Percentiles rank a stretch among this genome's conserved stretches.
These are phyloP conservation scores for Leishmania arabica DNA, from an alignment of 208 protist species.

Conservation along the genomic window DNA sequence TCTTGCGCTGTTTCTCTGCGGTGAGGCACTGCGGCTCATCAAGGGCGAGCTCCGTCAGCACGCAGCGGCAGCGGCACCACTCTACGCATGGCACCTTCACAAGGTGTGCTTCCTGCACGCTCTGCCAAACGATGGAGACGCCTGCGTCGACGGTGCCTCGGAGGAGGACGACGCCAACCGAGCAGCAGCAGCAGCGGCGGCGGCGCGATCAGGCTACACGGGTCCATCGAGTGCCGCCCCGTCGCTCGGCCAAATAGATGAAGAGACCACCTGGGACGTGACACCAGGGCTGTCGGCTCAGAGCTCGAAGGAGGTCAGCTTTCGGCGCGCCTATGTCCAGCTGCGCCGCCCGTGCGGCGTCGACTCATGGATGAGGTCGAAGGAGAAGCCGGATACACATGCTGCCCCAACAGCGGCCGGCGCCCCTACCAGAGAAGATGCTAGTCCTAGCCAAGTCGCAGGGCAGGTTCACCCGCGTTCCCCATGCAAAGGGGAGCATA, in stretches of 20 bases:
- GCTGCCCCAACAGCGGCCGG: not conserved
- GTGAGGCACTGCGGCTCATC: conserved; percentile 30
- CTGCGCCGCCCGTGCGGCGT: conserved; percentile 1
- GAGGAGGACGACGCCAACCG: not conserved
- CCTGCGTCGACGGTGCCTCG: not conserved
- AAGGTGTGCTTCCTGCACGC: conserved; percentile 48
- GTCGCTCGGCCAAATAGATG: not conserved
- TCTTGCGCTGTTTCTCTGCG: conserved; percentile 65
- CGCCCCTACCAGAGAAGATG: not conserved
- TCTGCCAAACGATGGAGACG: conserved; percentile 26
- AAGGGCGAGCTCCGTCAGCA: conserved; percentile 19
- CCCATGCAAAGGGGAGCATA: not conserved
- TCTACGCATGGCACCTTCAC: conserved; percentile 55
- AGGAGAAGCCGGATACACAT: not conserved
- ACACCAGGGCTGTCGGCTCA: not conserved
- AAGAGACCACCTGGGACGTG: not conserved
- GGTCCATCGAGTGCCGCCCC: not conserved
- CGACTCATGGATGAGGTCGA: not conserved
- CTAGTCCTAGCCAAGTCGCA: not conserved
- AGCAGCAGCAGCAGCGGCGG: not conserved
- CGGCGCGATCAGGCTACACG: not conserved
- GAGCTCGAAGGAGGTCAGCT: conserved; percentile 28
- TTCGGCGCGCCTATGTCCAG: conserved; percentile 6
- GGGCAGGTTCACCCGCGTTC: conserved; percentile 6
- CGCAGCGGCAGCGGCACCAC: conserved; percentile 11